Evolutionary conservation across 495 filamentous ascomycete species (phyloP), one percentile per base, ranked within the genome.

Genomic region (Lasiosphaeria hispida): DNA sequence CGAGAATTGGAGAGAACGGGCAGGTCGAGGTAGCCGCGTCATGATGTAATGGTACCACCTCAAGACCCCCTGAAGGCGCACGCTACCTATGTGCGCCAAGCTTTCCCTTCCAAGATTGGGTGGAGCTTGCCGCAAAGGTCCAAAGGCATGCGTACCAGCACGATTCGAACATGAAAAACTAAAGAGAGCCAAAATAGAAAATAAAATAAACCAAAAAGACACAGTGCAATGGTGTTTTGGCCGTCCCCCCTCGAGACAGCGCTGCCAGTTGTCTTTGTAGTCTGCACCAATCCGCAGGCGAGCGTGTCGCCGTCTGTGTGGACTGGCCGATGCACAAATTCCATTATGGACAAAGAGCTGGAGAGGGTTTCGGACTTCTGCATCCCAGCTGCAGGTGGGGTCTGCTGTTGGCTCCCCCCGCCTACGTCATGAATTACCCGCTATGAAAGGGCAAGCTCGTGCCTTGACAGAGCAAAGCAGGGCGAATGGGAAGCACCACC

Each of bases 361-460:
- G 41, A 43, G 7, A 43, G 41, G 41, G 13, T 18, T 7, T 43
- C 18, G 18, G 14, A 43, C 13, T 14, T 43, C 13, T 14, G 41
- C 41, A 43, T 43, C 7, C 10, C 42, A 44, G 23, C 42, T 40
- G 23, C 15, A 53, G 51, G 15, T 9, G 37, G 37, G 41, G 34
- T 47, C 23, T 5, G 6, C 23, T 23, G 14, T 43, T 44, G 15
- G 14, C 6, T 10, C n/a, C 53, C 53, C 59, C 53, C 47, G 38
- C 45, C 54, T 57, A 57, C 42, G 53, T 57, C 59, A 61, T 61
- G 59, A 35, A 41, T 49, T 30, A 41, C 14, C 54, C 17, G 11
- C 40, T 39, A 17, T 42, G 48, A 58, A 62, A 45, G 55, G 47
- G 33, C 15, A 52, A 52, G 34, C 4, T 4, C 48, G 34, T 44